Base-by-base conservation (phyloP, 208 protist genomes). In the Trypanosoma avium region DNA sequence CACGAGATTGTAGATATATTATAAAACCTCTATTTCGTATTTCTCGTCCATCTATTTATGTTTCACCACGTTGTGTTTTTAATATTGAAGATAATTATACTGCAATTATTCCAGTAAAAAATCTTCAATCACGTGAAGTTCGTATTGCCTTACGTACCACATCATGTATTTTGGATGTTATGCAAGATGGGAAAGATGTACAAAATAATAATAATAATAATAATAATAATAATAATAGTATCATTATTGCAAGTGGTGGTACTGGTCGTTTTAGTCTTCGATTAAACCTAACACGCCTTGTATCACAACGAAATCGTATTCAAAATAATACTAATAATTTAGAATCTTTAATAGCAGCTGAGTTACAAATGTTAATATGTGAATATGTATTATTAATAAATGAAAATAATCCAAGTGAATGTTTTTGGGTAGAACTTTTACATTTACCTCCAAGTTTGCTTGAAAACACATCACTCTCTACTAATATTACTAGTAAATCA, bases 321-420 rank as follows among this genome's bases (percentile, higher is more conserved):
- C n/a, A n/a, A 46, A 77, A 83, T 67, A 83, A 76, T 17, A 15
- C 40, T 22, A 36, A 33, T 26, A 43, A 55, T n/a, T 10, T 71
- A 4, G 21, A 36, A 1, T 54, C 69, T 6, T 58, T 65, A 33
- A 53, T 77, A 17, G 74, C 75, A 15, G 40, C 73, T 10, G n/a
- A n/a, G n/a, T n/a, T n/a, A n/a, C n/a, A n/a, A n/a, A n/a, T n/a
- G n/a, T n/a, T n/a, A n/a, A 55, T 93, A 24, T 82, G 67, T 61
- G 89, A 95, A 59, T 80, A 93, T 60, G 84, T 77, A 7, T 75
- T 81, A 43, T 58, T 95, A 7, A 70, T 90, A 24, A 90, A 91
- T 53, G 80, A 64, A 21, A 56, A 57, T 27, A 92, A 95, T 64
- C 86, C 86, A 19, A 77, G 63, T 35, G 89, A 95, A 71, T 81